Percentiles rank a stretch among this genome's conserved stretches.
phyloP scores from a whole-genome alignment of 176 grass and related monocot species.

The Bothriochloa decipiens region DNA sequence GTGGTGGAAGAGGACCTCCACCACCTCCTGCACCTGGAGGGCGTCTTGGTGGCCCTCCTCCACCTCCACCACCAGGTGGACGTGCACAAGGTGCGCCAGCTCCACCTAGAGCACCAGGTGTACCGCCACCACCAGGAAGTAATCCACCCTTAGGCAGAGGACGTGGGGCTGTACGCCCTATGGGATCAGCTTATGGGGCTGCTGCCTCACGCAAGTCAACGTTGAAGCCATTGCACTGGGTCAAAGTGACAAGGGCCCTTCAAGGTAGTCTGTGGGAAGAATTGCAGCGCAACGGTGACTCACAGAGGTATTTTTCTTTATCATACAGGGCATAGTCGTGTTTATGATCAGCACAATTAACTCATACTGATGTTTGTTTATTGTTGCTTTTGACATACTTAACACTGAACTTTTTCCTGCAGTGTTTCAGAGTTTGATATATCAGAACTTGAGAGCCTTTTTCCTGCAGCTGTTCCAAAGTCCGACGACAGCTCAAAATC shows the following conservation, averaged over 20 bases:
- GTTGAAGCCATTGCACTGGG: constrained; percentile 92
- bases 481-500: constrained; percentile 65
- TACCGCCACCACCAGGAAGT: constrained; percentile 68
- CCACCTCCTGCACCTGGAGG: constrained; percentile 72
- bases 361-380: neutral
- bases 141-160: constrained; percentile 68
- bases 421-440: constrained; percentile 94
- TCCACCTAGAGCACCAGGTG: constrained; percentile 84
- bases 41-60: constrained; percentile 54
- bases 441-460: constrained; percentile 89
- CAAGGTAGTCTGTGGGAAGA: constrained; percentile 99
- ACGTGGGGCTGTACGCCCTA: constrained; percentile 54
- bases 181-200: constrained; percentile 54
- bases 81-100: constrained; percentile 62
- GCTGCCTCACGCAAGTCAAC: constrained; percentile 70
- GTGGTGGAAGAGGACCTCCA: constrained; percentile 59
- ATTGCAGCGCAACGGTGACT: constrained; percentile 76
- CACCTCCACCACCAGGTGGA: constrained; percentile 62
- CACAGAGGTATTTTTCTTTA: constrained; percentile 61
- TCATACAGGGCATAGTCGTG: neutral
- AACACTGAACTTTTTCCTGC: constrained; percentile 48
- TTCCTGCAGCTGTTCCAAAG: constrained; percentile 80
- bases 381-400: constrained; percentile 27
- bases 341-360: neutral
- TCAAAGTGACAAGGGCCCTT: constrained; percentile 86